Percentiles rank a stretch among this genome's conserved stretches.
Conservation (phyloP, 805 yeast species). For the Hanseniaspora vineae region DNA sequence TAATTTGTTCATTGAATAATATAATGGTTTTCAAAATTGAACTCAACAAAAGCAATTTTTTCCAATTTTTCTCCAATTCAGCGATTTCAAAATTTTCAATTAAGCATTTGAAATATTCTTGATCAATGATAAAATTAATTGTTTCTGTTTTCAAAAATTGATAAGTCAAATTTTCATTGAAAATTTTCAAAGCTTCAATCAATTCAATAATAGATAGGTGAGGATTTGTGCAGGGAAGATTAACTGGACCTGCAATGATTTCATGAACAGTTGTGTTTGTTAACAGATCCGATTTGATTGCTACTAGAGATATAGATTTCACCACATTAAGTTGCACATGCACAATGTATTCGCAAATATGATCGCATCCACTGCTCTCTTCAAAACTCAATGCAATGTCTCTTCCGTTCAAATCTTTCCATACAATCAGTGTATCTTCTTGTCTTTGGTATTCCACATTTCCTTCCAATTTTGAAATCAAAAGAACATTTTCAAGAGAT, state of each 20-base stretch:
- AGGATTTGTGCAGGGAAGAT: conserved; percentile 48
- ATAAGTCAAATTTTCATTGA: conserved; percentile 50
- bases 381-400: conserved; percentile 88
- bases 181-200: conserved; percentile 36
- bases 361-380: conserved; percentile 80
- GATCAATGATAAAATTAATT: conserved; percentile 41
- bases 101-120: conserved; percentile 40
- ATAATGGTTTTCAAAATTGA: conserved; percentile 61
- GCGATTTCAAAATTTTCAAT: conserved; percentile 39
- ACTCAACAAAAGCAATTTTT: conserved; percentile 52
- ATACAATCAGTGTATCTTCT: conserved; percentile 85
- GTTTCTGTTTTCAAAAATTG: conserved; percentile 46
- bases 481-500: conserved; percentile 41
- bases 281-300: conserved; percentile 39
- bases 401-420: conserved; percentile 65
- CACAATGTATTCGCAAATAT: conserved; percentile 68
- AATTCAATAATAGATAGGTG: conserved; percentile 33
- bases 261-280: conserved; percentile 51
- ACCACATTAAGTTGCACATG: conserved; percentile 49
- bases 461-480: conserved; percentile 60
- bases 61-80: conserved; percentile 40
- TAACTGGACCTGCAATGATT: conserved; percentile 67
- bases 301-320: conserved; percentile 57
- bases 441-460: conserved; percentile 80
- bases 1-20: conserved; percentile 54